phyloP scores from a whole-genome alignment of 2,329 filamentous ascomycete species.

The Aaosphaeria arxii region DNA sequence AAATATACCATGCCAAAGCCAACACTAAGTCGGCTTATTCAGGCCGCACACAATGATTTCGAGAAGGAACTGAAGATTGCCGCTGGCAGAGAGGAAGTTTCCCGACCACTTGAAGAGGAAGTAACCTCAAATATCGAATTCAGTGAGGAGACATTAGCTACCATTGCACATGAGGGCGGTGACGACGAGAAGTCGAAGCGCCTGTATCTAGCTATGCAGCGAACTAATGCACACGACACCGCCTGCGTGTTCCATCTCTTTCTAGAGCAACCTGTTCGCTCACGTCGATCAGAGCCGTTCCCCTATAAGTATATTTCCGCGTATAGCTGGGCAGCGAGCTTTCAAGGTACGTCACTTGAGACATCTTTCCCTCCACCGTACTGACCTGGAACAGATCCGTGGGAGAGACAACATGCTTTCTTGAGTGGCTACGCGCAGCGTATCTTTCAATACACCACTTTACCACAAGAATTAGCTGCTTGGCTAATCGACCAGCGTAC shows the following conservation, averaged over 20 bases:
- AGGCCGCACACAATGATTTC: constrained; percentile 18
- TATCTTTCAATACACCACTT: constrained; percentile 32
- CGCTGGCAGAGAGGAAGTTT: constrained; percentile 23
- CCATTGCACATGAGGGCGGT: constrained; percentile 62
- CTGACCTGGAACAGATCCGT: constrained; percentile 15
- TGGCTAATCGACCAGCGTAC: constrained; percentile 44
- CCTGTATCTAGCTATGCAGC: constrained; percentile 55
- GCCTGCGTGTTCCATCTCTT: constrained; percentile 59
- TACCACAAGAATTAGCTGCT: constrained; percentile 37
- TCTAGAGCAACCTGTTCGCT: constrained; percentile 12
- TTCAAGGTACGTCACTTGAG: constrained; percentile 22
- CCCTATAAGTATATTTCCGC: constrained; percentile 22
- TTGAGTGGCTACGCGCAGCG: constrained; percentile 41
- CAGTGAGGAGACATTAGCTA: constrained; percentile 23
- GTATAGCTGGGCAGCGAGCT: constrained; percentile 29
- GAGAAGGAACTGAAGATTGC: constrained; percentile 25
- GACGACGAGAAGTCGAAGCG: constrained; percentile 61
- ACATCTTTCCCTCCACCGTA: neutral
- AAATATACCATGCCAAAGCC: constrained; percentile 10
- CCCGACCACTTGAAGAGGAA: constrained; percentile 13
- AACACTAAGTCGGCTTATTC: constrained; percentile 19
- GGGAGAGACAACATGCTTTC: constrained; percentile 39
- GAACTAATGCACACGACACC: constrained; percentile 57
- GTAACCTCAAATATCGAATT: constrained; percentile 6
- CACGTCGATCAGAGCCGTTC: constrained; percentile 5